A percentile compares a stretch with the other conserved stretches of the same genome.
Evolutionary conservation across 2,329 filamentous ascomycete species (phyloP).

Genomic region (Pseudogymnoascus sp.): DNA sequence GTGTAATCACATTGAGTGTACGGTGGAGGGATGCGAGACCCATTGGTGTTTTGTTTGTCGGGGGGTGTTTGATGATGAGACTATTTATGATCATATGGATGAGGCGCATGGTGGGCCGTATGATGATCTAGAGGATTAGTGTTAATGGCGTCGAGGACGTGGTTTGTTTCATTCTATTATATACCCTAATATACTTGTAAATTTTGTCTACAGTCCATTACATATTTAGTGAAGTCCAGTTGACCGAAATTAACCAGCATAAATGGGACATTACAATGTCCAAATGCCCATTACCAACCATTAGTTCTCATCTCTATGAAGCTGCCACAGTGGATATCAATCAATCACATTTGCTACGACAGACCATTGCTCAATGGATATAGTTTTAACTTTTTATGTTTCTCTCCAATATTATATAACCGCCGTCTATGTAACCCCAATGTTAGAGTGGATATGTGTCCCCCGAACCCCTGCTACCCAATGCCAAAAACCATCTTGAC

Average conservation of each 20-base stretch:
- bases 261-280: too few species aligned
- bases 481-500: neutral
- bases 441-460: neutral
- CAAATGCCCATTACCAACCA: too few species aligned
- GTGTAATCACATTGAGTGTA: slow-evolving; percentile 32
- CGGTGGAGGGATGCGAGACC: slow-evolving; percentile 24
- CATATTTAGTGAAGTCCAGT: neutral
- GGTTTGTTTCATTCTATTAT: neutral
- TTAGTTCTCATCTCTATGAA: too few species aligned
- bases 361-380: neutral
- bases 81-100: slow-evolving; percentile 35
- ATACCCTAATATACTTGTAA: neutral
- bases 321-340: neutral
- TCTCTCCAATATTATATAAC: neutral
- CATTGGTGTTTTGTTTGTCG: slow-evolving; percentile 39
- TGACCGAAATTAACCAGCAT: too few species aligned
- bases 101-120: slow-evolving; percentile 27
- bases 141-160: neutral
- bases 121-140: neutral
- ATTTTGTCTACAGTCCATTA: neutral
- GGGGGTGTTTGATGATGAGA: slow-evolving; percentile 17
- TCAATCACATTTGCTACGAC: neutral
- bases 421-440: neutral
- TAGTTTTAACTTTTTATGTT: neutral
- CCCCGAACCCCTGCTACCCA: neutral